Evolutionary conservation across 2,329 filamentous ascomycete genomes (phyloP).

Genomic region (Phialophora expanda): DNA sequence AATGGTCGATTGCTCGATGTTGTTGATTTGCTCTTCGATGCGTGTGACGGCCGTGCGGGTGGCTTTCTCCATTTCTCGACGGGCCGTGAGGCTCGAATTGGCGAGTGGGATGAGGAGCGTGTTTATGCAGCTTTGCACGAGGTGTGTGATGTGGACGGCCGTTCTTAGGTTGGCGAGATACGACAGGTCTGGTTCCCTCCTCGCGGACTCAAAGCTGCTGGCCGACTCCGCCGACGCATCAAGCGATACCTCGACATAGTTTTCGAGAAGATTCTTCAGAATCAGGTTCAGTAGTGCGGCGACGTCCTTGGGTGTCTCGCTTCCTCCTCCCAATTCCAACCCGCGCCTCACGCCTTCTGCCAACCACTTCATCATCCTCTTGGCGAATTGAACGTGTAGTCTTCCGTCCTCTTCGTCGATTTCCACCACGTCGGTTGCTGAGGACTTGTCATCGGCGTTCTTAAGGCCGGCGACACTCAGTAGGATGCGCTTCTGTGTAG

Average conservation of each 20-base stretch:
- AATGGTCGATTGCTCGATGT: slow-evolving; percentile 70
- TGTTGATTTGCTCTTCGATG: slow-evolving; percentile 83
- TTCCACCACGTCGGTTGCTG: slow-evolving; percentile 70
- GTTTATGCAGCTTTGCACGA: slow-evolving; percentile 90
- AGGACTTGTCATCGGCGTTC: slow-evolving; percentile 72
- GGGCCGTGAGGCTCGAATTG: slow-evolving; percentile 85
- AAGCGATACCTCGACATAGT: slow-evolving; percentile 70
- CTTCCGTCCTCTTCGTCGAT: slow-evolving; percentile 88
- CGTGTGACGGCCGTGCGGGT: slow-evolving; percentile 73
- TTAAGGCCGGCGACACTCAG: slow-evolving; percentile 82
- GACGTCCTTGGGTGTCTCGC: slow-evolving; percentile 93
- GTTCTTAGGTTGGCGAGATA: slow-evolving; percentile 80
- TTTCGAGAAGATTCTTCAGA: slow-evolving; percentile 84
- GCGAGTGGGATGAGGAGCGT: slow-evolving; percentile 90
- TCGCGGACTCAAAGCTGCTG: slow-evolving; percentile 75
- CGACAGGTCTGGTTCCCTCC: slow-evolving; percentile 82
- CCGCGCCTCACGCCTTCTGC: slow-evolving; percentile 92
- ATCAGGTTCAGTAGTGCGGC: slow-evolving; percentile 81
- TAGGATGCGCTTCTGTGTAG: slow-evolving; percentile 88
- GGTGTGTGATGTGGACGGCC: slow-evolving; percentile 84
- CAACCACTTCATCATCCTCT: slow-evolving; percentile 96
- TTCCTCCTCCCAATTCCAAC: slow-evolving; percentile 83
- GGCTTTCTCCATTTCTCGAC: slow-evolving; percentile 85
- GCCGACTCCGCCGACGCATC: slow-evolving; percentile 76
- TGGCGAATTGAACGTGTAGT: slow-evolving; percentile 83